Conservation (phyloP, 495 filamentous ascomycete genomes). For the Talaromyces nanjingensis region DNA sequence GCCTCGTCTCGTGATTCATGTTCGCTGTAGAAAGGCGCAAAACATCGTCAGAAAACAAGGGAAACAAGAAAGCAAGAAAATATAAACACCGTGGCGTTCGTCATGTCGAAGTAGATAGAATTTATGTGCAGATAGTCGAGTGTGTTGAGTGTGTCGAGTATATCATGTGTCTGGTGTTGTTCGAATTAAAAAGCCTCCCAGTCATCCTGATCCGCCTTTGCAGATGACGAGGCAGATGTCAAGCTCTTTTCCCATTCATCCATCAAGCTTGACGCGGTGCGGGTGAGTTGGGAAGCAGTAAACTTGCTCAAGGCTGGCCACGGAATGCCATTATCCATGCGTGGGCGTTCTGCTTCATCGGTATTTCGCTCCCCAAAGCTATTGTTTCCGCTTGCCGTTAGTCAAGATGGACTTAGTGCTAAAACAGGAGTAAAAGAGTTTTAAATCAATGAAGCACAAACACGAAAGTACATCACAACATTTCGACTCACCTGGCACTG, state of each 20-base stretch:
- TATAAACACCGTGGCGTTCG: not conserved
- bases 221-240: slow-evolving; percentile 24
- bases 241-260: slow-evolving; percentile 65
- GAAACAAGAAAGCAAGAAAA: not conserved
- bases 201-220: slow-evolving; percentile 22
- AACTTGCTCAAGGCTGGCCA: slow-evolving; percentile 60
- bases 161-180: too few relatives aligned
- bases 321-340: slow-evolving; percentile 47
- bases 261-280: slow-evolving; percentile 66
- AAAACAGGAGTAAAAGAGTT: not conserved
- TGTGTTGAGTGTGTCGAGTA: not conserved
- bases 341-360: slow-evolving; percentile 6
- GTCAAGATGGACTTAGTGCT: slow-evolving; percentile 3
- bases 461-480: slow-evolving; percentile 8
- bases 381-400: slow-evolving; percentile 2
- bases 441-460: not conserved
- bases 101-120: not conserved
- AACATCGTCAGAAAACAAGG: not conserved
- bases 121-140: slow-evolving; percentile 6
- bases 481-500: slow-evolving; percentile 44
- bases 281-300: slow-evolving; percentile 59
- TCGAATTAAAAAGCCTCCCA: slow-evolving; percentile 23
- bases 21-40: not conserved
- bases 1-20: slow-evolving; percentile 17
- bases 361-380: slow-evolving; percentile 38